Conservation (phyloP, 306 rosid genomes). For the Dryas octopetala region DNA sequence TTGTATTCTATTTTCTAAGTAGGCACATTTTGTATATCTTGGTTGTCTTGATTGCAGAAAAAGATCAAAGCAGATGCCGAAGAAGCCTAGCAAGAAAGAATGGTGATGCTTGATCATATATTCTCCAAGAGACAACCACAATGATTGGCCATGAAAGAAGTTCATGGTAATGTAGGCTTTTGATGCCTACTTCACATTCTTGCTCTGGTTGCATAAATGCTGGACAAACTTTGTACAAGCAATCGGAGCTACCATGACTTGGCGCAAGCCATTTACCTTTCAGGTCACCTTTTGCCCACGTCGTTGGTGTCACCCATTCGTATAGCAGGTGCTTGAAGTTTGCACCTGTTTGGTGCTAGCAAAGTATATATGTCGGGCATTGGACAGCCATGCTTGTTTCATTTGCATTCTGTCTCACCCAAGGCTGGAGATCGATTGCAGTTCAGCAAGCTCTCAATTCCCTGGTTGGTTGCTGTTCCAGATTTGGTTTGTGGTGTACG, state of each 20-base stretch:
- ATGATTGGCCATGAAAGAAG: not conserved
- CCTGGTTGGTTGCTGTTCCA: not conserved
- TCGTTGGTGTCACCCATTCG: not conserved
- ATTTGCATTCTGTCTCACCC: not conserved
- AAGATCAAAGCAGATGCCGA: constrained; percentile 53
- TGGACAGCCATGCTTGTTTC: not conserved
- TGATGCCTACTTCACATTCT: not conserved
- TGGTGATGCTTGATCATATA: constrained; percentile 17
- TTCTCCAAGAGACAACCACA: not conserved
- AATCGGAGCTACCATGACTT: not conserved
- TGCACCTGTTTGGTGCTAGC: not conserved
- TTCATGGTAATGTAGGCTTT: not conserved
- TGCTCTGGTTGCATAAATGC: not conserved
- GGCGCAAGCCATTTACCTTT: constrained; percentile 2
- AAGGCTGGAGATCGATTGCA: not conserved
- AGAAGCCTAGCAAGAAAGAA: constrained; percentile 49
- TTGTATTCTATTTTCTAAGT: constrained; percentile 17
- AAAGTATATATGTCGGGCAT: not conserved
- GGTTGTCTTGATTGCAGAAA: constrained; percentile 34
- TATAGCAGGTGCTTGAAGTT: not conserved
- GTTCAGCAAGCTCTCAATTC: not conserved
- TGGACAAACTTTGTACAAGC: not conserved
- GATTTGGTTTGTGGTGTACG: not conserved
- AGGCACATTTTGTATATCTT: constrained; percentile 18
- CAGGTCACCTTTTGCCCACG: not conserved